Conservation (phyloP, 169 alveolate species). For the Plasmodium falciparum region DNA sequence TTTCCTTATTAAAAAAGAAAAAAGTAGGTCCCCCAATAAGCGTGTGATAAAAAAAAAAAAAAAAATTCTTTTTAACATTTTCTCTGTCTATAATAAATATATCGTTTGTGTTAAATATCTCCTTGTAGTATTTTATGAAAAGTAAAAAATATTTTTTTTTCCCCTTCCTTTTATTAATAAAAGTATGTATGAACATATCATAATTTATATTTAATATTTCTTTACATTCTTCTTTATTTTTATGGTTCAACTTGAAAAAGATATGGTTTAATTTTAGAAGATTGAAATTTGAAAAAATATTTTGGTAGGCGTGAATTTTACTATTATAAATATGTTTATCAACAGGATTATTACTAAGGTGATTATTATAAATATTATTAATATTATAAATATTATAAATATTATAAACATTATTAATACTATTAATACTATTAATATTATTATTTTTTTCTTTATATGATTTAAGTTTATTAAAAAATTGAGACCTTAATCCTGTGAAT, state of each 20-base stretch:
- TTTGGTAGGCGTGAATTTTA: too few relatives aligned
- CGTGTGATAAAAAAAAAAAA: background rate
- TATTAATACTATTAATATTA: too few relatives aligned
- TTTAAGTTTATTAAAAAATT: too few relatives aligned
- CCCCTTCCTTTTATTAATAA: background rate
- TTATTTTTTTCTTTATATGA: too few relatives aligned
- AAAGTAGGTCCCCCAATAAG: background rate
- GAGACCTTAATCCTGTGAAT: too few relatives aligned
- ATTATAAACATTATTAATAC: too few relatives aligned
- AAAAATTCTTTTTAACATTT: background rate
- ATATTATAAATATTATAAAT: too few relatives aligned
- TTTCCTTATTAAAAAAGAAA: background rate
- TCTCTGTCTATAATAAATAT: slow-evolving; percentile 1
- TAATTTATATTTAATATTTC: background rate
- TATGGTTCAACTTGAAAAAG: background rate
- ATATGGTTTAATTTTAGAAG: background rate
- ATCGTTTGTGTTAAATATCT: background rate
- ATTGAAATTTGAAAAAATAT: background rate
- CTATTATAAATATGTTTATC: too few relatives aligned
- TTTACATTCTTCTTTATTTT: background rate
- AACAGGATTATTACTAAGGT: too few relatives aligned
- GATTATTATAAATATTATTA: too few relatives aligned
- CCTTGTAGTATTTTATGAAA: background rate
- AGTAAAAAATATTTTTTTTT: background rate
- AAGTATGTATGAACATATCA: background rate